Base-by-base conservation (phyloP, 805 yeast genomes). In the Saccharomycopsis malanga region DNA sequence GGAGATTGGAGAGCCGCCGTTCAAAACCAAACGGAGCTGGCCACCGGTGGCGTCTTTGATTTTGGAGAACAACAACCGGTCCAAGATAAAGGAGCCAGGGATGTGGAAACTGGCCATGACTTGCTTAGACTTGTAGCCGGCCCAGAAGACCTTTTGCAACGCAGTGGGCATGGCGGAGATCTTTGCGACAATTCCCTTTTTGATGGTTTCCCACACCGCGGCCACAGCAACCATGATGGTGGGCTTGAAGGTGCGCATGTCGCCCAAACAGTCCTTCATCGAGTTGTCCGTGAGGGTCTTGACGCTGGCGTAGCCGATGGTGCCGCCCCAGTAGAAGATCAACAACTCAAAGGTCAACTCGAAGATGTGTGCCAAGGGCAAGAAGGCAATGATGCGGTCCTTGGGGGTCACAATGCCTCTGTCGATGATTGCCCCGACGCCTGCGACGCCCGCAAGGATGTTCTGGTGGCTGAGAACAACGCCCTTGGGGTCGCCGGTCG, bases 181-280 rank as follows among this genome's bases (percentile, higher is more conserved):
- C 68, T 89, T 88, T 46, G 76, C 76, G 49, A 87, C 52, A 50
- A 93, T 83, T 50, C 98, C 98, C 72, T 93, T 93, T 66, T 89
- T 83, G 52, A 93, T 87, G 34, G 83, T 74, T 71, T 93, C 98
- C 95, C 96, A 93, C 45, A 93, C 97, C 3, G 98, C 96, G 15
- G 97, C 97, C 48, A 93, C 98, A 66, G 96, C 98, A 55, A 88
- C 96, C 96, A 93, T 85, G 57, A 89, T 67, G 4, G 96, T 85
- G 50, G 98, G 98, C 64, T 79, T 74, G 67, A 88, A 85, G 60
- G 83, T 85, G 48, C 73, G 76, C 71, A 93, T 76, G 65, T 93
- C 98, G 59, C 96, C 91, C 48, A 76, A 69, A 70, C 95, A 88
- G 69, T 93, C 85, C 59, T 76, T 80, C 61, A 85, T 79, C 2